phyloP scores from a whole-genome alignment of 1,139 yeast species.

The Yamadazyma mexicana region DNA sequence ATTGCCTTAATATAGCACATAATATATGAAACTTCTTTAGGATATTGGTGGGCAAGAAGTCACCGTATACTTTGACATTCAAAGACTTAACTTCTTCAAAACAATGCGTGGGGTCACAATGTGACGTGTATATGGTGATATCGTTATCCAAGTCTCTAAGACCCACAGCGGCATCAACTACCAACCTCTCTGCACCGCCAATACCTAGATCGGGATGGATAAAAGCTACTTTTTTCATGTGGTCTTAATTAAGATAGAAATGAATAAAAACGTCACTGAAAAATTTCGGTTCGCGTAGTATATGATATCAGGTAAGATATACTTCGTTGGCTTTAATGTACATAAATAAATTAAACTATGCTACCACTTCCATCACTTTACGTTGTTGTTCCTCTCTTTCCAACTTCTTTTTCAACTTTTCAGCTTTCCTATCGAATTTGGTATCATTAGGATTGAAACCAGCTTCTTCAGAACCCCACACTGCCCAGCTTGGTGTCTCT shows the following conservation, averaged over 20 bases:
- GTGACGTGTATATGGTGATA: conserved; percentile 79
- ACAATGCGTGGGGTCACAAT: conserved; percentile 82
- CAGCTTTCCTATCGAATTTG: conserved; percentile 66
- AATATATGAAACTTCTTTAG: conserved; percentile 70
- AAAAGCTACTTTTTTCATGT: conserved; percentile 58
- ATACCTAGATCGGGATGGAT: conserved; percentile 96
- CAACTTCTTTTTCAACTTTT: conserved; percentile 48
- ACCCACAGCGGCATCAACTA: conserved; percentile 93
- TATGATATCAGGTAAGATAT: no score
- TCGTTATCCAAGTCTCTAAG: conserved; percentile 68
- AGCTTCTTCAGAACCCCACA: conserved; percentile 80
- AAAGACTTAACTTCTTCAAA: conserved; percentile 81
- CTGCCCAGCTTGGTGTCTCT: conserved; percentile 89
- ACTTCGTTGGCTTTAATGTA: no score
- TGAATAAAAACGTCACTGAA: no score
- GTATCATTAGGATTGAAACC: conserved; percentile 90
- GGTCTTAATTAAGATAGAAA: neutral
- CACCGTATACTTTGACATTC: conserved; percentile 75
- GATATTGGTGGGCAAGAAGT: conserved; percentile 72
- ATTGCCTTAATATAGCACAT: conserved; percentile 82
- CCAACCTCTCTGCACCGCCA: conserved; percentile 94
- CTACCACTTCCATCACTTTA: conserved; percentile 10
- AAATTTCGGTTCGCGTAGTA: no score
- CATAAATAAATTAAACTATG: conserved; percentile 3
- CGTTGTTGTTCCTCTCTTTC: conserved; percentile 37